Conservation (phyloP, 2,329 filamentous ascomycete species). For the Cryphonectria parasitica region DNA sequence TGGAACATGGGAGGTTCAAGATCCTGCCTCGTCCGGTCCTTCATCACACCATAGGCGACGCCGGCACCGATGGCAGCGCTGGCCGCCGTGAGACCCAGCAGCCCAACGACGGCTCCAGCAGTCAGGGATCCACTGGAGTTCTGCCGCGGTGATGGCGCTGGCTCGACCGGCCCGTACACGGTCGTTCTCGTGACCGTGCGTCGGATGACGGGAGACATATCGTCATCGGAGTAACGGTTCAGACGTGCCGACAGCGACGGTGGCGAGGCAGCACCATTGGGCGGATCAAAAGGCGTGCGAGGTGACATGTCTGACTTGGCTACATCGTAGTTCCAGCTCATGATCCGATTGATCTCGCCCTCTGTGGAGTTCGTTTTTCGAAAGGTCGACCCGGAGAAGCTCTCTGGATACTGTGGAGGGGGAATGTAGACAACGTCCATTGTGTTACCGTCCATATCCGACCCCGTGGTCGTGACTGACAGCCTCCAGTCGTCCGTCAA, state of each 20-base stretch:
- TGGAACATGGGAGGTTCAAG: slow-evolving; percentile 46
- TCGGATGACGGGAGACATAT: slow-evolving; percentile 37
- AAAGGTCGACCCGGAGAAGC: slow-evolving; percentile 41
- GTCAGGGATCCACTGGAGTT: slow-evolving; percentile 48
- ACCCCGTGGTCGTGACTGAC: slow-evolving; percentile 32
- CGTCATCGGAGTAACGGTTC: slow-evolving; percentile 29
- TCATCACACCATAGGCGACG: slow-evolving; percentile 73
- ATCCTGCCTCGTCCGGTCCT: slow-evolving; percentile 53
- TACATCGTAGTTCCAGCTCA: slow-evolving; percentile 55
- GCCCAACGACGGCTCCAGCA: slow-evolving; percentile 69
- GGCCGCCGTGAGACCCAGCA: slow-evolving; percentile 70
- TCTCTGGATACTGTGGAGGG: slow-evolving; percentile 39
- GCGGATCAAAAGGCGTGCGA: slow-evolving; percentile 31
- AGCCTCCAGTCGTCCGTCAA: slow-evolving; percentile 8
- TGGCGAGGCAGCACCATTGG: slow-evolving; percentile 29
- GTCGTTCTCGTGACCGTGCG: slow-evolving; percentile 41
- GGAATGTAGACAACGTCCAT: slow-evolving; percentile 74
- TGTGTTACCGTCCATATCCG: slow-evolving; percentile 82
- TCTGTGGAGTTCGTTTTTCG: slow-evolving; percentile 43
- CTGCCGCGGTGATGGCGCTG: slow-evolving; percentile 38
- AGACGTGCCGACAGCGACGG: slow-evolving; percentile 20
- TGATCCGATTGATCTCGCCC: slow-evolving; percentile 48
- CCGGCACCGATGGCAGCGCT: slow-evolving; percentile 68
- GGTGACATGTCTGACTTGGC: slow-evolving; percentile 36
- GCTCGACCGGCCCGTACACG: slow-evolving; percentile 32